phyloP scores from a whole-genome alignment of 148 eudicot genomes.

The Cornus suecica region DNA sequence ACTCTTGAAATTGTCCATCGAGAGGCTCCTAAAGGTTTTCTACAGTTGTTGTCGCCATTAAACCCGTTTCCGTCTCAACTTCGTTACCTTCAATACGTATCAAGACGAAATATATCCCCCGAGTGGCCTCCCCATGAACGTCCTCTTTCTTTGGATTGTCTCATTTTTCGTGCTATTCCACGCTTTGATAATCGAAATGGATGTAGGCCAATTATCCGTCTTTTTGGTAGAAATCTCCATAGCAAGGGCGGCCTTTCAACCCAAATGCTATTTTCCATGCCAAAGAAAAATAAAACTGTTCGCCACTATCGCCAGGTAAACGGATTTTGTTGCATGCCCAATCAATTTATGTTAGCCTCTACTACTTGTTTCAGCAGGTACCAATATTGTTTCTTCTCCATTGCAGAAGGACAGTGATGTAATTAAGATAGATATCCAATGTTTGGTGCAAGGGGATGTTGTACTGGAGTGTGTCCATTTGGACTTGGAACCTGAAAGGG shows the following conservation, averaged over 20 bases:
- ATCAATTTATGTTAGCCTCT: constrained; percentile 10
- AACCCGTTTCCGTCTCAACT: constrained; percentile 98
- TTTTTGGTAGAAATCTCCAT: constrained; percentile 87
- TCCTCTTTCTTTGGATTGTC: constrained; percentile 89
- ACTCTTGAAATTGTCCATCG: constrained; percentile 94
- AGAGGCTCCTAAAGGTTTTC: constrained; percentile 92
- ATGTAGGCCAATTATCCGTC: constrained; percentile 87
- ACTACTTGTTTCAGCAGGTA: constrained; percentile 8
- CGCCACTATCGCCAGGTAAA: constrained; percentile 81
- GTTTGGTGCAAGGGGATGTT: constrained; percentile 95
- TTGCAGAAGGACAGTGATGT: constrained; percentile 96
- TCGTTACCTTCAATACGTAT: constrained; percentile 88
- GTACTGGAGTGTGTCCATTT: constrained; percentile 95
- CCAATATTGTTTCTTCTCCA: constrained; percentile 16
- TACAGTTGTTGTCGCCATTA: constrained; percentile 77
- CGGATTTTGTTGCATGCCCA: constrained; percentile 10
- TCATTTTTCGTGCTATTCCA: constrained; percentile 86
- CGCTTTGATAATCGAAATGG: constrained; percentile 77
- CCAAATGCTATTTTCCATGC: constrained; percentile 86
- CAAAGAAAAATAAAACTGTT: constrained; percentile 75
- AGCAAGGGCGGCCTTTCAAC: constrained; percentile 81
- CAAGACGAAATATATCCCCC: constrained; percentile 81
- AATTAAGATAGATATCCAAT: constrained; percentile 92
- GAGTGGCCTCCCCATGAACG: constrained; percentile 98
- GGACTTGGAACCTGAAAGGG: constrained; percentile 90